These are phyloP conservation scores for Geotrichum fermentans DNA, from an alignment of 1,139 yeast species.

Conservation along the genomic window DNA sequence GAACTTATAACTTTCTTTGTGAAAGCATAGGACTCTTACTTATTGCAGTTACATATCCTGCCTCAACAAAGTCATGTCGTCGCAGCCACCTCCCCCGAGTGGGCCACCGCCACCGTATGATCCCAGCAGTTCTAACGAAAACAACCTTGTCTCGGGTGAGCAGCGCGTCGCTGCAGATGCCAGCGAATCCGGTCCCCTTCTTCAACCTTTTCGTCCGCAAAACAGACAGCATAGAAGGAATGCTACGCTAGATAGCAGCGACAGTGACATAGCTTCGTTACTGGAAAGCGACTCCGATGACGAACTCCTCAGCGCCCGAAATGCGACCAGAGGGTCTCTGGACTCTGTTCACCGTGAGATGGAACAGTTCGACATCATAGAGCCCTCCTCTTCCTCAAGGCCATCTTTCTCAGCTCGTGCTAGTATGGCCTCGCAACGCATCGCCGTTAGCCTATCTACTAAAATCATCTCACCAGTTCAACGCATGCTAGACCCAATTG, in stretches of 20 bases:
- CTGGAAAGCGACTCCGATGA: slow-evolving; percentile 16
- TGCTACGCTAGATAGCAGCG: not conserved
- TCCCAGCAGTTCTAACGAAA: not conserved
- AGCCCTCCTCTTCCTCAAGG: slow-evolving; percentile 26
- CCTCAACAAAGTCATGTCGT: no score
- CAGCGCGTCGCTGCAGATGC: slow-evolving; percentile 1
- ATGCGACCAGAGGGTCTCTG: not conserved
- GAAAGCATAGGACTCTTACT: no score
- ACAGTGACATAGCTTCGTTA: slow-evolving; percentile 9
- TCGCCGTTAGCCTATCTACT: slow-evolving; percentile 40
- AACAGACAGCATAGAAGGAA: not conserved
- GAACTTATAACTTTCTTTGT: no score
- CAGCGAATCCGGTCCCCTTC: not conserved
- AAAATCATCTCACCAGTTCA: slow-evolving; percentile 50
- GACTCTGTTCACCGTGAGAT: slow-evolving; percentile 29
- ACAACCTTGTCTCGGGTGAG: slow-evolving; percentile 1
- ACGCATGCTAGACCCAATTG: slow-evolving; percentile 60
- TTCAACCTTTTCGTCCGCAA: not conserved
- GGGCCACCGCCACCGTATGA: slow-evolving; percentile 12
- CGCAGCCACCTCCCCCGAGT: not conserved
- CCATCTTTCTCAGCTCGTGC: slow-evolving; percentile 26
- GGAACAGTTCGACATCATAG: slow-evolving; percentile 44
- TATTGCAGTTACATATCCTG: no score
- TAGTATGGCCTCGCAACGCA: slow-evolving; percentile 27
- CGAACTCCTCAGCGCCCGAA: slow-evolving; percentile 8